phyloP scores from a whole-genome alignment of 1,284 basidiomycete genomes.

The Pyrrhoderma lamaoense region DNA sequence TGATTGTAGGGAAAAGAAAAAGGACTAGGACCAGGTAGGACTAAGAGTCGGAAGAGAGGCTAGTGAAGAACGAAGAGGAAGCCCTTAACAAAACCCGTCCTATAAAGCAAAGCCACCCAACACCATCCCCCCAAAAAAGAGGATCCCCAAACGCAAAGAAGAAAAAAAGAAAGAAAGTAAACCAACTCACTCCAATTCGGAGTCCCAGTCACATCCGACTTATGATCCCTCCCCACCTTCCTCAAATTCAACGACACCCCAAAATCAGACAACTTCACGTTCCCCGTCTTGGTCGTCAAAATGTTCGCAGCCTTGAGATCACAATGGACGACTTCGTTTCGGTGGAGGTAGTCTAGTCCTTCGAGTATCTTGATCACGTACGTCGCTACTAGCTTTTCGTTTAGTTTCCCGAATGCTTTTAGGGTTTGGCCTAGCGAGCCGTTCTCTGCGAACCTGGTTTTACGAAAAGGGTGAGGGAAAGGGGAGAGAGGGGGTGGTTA shows the following conservation, averaged over 20 bases:
- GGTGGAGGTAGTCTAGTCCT: constrained; percentile 44
- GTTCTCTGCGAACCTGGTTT: constrained; percentile 41
- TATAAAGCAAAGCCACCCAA: too few relatives aligned
- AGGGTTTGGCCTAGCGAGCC: constrained; percentile 46
- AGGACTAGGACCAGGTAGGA: too few relatives aligned
- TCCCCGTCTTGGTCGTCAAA: constrained; percentile 55
- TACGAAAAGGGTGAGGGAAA: background rate
- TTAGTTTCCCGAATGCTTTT: constrained; percentile 41
- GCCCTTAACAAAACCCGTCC: too few relatives aligned
- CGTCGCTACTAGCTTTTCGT: constrained; percentile 43
- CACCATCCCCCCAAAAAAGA: too few relatives aligned
- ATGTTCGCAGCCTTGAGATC: constrained; percentile 69
- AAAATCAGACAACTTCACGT: constrained; percentile 64
- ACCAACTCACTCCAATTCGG: constrained; percentile 49
- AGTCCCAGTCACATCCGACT: constrained; percentile 47
- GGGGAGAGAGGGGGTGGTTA: too few relatives aligned
- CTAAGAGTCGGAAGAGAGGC: too few relatives aligned
- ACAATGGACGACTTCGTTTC: constrained; percentile 34
- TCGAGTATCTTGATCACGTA: constrained; percentile 51
- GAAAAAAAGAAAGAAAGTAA: background rate
- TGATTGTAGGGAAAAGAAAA: constrained; percentile 1
- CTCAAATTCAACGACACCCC: constrained; percentile 62
- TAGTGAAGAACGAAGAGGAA: too few relatives aligned
- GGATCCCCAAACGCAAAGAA: constrained; percentile 2
- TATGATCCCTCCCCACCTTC: constrained; percentile 39